Base-by-base conservation (phyloP, 352 stramenopile species). In the Pilasporangium apinafurcum region DNA sequence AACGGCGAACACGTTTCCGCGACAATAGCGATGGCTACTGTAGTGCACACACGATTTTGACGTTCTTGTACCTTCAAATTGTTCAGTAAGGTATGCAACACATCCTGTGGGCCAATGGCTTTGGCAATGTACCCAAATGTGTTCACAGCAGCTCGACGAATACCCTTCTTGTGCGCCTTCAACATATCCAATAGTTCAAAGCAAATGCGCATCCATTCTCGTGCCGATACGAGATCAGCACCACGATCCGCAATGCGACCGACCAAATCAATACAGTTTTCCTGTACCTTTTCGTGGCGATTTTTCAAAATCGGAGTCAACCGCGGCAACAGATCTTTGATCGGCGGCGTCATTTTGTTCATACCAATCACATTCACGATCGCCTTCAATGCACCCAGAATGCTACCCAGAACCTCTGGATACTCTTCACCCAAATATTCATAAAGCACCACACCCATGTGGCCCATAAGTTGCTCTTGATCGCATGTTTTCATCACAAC, bases 301-400 rank as follows among this genome's bases (percentile, higher is more conserved):
- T 99, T 99, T 59, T 98, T 96, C 10, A 99, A 73, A 57, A 99
- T 99, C 25, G 97, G 97, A 24, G 96, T 99, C 20, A 99, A 62
- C 18, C 96, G 89, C 17, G 97, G 96, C n/a, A 99, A 71, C 27
- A 99, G 60, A 51, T 99, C 97, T 53, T 97, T 96, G 65, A 99
- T 99, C 1, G 96, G 96, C 51, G 96, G 97, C 27, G 94, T 98
- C 95, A 99, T 99, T 57, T 98, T 98, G 26, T 83, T 98, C 96
- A 99, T 99, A 48, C 97, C 96, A 56, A 99, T 99, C 32, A 99
- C 96, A 62, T 98, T 99, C 14, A 99, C 96, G 51, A 99, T 99
- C 8, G 94, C 92, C 53, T 98, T 98, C 14, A 99, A 71, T 3
- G 95, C 97, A 44, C 95, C 95, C 20, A 99, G 79, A 53, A 99